These are phyloP conservation scores for Calendula officinalis DNA, from an alignment of 129 eudicot genomes.

Conservation along the genomic window DNA sequence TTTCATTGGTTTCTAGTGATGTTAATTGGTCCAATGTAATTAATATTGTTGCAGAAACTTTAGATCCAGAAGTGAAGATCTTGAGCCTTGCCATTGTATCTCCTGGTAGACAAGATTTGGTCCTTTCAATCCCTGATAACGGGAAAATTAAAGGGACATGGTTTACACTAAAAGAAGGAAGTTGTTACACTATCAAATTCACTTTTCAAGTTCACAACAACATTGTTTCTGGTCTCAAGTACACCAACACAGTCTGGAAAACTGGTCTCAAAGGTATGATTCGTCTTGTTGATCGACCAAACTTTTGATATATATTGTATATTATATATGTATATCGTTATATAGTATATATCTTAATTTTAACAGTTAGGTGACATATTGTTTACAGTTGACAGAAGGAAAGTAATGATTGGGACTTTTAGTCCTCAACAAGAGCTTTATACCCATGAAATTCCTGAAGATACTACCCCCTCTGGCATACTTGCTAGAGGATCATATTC, in stretches of 20 bases:
- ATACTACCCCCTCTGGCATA: conserved; percentile 66
- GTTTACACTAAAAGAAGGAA: conserved; percentile 73
- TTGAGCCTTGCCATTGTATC: neutral
- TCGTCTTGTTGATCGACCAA: neutral
- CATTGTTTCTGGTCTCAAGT: conserved; percentile 66
- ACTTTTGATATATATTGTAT: neutral
- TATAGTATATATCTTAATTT: neutral
- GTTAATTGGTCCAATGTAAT: neutral
- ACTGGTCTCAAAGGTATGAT: conserved; percentile 59
- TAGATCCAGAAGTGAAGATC: neutral
- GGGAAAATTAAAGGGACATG: conserved; percentile 42
- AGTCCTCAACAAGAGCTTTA: conserved; percentile 70
- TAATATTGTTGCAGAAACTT: neutral
- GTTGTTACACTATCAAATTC: conserved; percentile 51
- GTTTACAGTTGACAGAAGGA: conserved; percentile 54
- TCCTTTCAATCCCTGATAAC: neutral
- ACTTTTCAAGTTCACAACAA: conserved; percentile 57
- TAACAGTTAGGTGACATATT: neutral
- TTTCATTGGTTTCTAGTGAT: no score
- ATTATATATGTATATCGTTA: neutral
- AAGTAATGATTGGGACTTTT: conserved; percentile 72
- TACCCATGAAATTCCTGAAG: conserved; percentile 62
- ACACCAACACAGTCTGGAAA: conserved; percentile 73
- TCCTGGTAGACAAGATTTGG: neutral
- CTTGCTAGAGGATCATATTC: conserved; percentile 74